phyloP scores from a whole-genome alignment of 257 asterid genomes.

The Solanum rostratum region DNA sequence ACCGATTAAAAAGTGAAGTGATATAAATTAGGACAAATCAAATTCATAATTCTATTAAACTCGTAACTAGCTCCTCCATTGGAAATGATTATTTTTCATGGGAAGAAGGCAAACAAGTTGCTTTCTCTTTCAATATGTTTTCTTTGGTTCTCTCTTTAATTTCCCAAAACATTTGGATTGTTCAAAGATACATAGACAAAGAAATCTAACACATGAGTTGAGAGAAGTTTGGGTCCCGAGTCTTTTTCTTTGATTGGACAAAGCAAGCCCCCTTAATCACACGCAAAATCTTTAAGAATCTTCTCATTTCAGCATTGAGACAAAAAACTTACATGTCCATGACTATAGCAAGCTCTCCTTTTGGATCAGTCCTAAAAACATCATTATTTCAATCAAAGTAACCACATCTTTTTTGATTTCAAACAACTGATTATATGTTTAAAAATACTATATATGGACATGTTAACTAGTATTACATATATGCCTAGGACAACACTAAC shows the following conservation, averaged over 20 bases:
- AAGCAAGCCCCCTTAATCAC: background rate
- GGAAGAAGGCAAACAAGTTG: background rate
- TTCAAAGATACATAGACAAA: conserved; percentile 8
- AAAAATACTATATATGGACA: background rate
- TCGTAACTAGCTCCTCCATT: accelerated
- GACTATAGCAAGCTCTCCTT: background rate
- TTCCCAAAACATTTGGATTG: background rate
- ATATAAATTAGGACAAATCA: too few species aligned
- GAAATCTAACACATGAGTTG: conserved; percentile 8
- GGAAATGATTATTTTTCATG: background rate
- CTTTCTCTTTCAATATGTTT: background rate
- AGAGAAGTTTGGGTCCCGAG: background rate
- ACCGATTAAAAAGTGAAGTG: too few species aligned
- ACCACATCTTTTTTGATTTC: background rate
- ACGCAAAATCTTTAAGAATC: conserved; percentile 3
- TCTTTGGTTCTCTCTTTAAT: background rate
- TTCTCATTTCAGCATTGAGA: background rate
- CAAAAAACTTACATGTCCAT: background rate
- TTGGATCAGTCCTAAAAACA: background rate
- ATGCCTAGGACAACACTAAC: conserved; percentile 13
- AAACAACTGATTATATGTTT: background rate
- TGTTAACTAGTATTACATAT: background rate
- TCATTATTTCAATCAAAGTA: background rate
- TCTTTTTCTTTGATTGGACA: conserved; percentile 12
- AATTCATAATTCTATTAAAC: background rate